phyloP scores from a whole-genome alignment of 805 yeast genomes.

The Priceomyces fermenticarens region DNA sequence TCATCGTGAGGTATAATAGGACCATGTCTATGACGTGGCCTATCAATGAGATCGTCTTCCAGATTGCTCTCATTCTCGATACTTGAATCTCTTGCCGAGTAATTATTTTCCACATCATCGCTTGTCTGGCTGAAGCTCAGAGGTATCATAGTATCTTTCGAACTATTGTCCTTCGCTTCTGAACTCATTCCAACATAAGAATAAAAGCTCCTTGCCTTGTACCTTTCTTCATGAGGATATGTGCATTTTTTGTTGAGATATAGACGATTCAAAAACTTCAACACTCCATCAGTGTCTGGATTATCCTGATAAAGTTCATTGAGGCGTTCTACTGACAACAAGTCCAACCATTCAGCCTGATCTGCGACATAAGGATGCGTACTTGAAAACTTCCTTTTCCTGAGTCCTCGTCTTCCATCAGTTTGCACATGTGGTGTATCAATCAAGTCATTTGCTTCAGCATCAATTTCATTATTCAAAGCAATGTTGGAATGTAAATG shows the following conservation, averaged over 20 bases:
- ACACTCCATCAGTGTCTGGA: slow-evolving; percentile 29
- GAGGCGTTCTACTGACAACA: slow-evolving; percentile 31
- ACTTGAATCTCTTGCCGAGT: neutral
- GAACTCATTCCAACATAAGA: slow-evolving; percentile 28
- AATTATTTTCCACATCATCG: slow-evolving; percentile 1
- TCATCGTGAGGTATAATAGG: slow-evolving; percentile 8
- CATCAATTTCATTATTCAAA: neutral
- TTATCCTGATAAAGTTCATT: slow-evolving; percentile 36
- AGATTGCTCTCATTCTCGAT: slow-evolving; percentile 5
- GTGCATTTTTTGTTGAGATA: slow-evolving; percentile 28
- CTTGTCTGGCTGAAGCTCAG: slow-evolving; percentile 3
- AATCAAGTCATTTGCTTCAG: neutral
- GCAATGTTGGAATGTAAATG: neutral
- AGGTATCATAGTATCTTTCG: slow-evolving; percentile 1
- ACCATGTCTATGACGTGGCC: neutral
- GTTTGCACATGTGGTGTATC: neutral
- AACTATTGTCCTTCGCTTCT: neutral
- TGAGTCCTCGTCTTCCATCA: slow-evolving; percentile 25
- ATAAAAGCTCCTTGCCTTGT: slow-evolving; percentile 36
- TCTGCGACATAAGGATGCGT: slow-evolving; percentile 45
- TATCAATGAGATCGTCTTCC: slow-evolving; percentile 3
- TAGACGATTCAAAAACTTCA: slow-evolving; percentile 32
- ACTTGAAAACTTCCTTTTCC: slow-evolving; percentile 42
- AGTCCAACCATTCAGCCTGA: slow-evolving; percentile 42
- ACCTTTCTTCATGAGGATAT: slow-evolving; percentile 39